phyloP scores from a whole-genome alignment of 768 basidiomycete species.

The Xerocomus potaroensis region DNA sequence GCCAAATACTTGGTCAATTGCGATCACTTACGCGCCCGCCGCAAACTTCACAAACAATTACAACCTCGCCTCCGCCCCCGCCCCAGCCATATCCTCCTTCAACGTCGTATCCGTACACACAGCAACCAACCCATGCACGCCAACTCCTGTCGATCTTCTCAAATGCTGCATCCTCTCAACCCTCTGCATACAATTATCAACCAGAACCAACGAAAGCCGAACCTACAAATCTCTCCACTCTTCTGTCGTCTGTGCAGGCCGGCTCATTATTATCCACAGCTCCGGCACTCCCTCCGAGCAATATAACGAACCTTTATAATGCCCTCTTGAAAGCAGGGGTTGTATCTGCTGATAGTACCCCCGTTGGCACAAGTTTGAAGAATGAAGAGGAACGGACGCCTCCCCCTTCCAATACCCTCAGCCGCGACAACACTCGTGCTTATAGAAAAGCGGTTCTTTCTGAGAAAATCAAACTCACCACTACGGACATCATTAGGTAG shows the following conservation, averaged over 20 bases:
- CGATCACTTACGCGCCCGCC: conserved; percentile 52
- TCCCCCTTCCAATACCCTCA: conserved; percentile 33
- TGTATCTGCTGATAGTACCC: conserved; percentile 52
- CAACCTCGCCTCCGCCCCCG: conserved; percentile 28
- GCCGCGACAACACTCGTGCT: conserved; percentile 45
- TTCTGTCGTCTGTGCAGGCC: conserved; percentile 26
- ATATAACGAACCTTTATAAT: conserved; percentile 57
- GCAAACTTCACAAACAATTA: conserved; percentile 30
- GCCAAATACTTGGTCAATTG: conserved; percentile 69
- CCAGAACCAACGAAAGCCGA: conserved; percentile 27
- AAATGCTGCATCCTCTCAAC: conserved; percentile 30
- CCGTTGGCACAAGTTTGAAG: conserved; percentile 43
- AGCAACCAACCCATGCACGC: conserved; percentile 27
- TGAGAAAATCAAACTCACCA: conserved; percentile 58
- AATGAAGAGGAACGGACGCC: conserved; percentile 26
- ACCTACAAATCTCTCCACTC: conserved; percentile 26
- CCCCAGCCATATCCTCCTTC: conserved; percentile 22
- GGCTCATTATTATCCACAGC: conserved; percentile 21
- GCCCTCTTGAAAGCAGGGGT: conserved; percentile 79
- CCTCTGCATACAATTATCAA: conserved; percentile 26
- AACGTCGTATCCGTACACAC: conserved; percentile 29
- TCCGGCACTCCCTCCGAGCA: conserved; percentile 25
- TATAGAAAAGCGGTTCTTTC: conserved; percentile 61
- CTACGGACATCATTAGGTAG: conserved; percentile 70
- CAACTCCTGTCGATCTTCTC: conserved; percentile 30